These are phyloP conservation scores for Coniochaeta sp. DNA, from an alignment of 2,329 filamentous ascomycete species.

Conservation along the genomic window DNA sequence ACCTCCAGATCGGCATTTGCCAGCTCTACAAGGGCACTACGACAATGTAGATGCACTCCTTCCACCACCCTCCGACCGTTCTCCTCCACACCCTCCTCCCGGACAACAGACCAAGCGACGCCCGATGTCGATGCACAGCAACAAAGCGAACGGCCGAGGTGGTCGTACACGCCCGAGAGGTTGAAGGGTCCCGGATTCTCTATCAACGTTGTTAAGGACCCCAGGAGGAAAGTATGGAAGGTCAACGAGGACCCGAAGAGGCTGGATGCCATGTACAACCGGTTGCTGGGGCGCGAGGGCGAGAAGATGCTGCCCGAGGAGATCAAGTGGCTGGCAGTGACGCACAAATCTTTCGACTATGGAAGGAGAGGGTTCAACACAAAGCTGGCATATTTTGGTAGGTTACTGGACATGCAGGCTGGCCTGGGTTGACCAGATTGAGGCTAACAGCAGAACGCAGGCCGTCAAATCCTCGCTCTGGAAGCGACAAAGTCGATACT, in stretches of 20 bases:
- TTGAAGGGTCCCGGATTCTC: conserved; percentile 63
- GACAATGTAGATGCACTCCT: conserved; percentile 17
- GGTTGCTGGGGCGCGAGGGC: conserved; percentile 66
- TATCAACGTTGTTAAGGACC: conserved; percentile 50
- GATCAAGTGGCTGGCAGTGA: conserved; percentile 93
- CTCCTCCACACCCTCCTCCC: conserved; percentile 8
- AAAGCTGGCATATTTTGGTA: conserved; percentile 82
- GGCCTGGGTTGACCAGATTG: not conserved
- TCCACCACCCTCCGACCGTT: conserved; percentile 7
- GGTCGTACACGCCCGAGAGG: conserved; percentile 61
- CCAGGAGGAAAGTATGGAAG: conserved; percentile 46
- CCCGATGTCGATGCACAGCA: not conserved
- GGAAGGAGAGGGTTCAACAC: conserved; percentile 93
- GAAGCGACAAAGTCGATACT: conserved; percentile 20
- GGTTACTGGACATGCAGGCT: conserved; percentile 11
- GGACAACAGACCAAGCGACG: conserved; percentile 6
- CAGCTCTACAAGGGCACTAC: conserved; percentile 24
- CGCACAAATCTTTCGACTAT: conserved; percentile 97
- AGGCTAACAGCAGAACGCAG: too few species aligned
- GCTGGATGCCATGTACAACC: conserved; percentile 72
- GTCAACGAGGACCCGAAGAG: conserved; percentile 70
- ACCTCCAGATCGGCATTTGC: conserved; percentile 23
- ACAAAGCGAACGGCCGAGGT: conserved; percentile 43
- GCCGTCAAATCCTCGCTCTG: conserved; percentile 18
- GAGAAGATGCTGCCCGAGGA: conserved; percentile 76